Base-by-base conservation (phyloP, 768 basidiomycete species). In the Pisolithus albus region DNA sequence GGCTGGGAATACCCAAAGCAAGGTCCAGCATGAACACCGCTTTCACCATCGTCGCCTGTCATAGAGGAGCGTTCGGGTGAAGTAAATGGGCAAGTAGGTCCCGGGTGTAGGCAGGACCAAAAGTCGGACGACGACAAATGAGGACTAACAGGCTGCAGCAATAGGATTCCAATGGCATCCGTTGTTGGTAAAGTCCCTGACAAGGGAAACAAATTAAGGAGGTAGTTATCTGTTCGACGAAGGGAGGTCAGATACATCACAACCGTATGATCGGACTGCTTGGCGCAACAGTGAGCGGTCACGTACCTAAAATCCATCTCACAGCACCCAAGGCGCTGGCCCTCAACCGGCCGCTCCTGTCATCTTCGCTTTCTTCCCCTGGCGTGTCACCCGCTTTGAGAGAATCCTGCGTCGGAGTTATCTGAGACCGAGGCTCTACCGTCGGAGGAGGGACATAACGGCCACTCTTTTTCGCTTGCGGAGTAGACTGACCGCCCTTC, bases 321-420 rank as follows among this genome's bases (percentile, higher is more conserved):
- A 87, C 56, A 7, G 79, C 79, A 11, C 86, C 86, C 16, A 92
- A 71, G 3, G 80, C 85, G 28, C 81, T 79, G 11, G 86, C 76
- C 18, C 90, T 74, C 46, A 92, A 56, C 47, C 90, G 74, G 7
- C 85, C 88, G 44, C 74, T 76, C 42, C 85, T 70, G 59, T 92
- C 90, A n/a, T 66, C 61, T 47, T 84, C 83, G 41, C 67, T 77
- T 66, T 92, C 90, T 48, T 87, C 85, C 59, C 16, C 77, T 67
- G 6, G 70, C 13, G 64, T 68, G 47, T 65, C 70, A 21, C 62
- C 57, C 19, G 53, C 42, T 16, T 54, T 55, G 23, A 21, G 54
- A 59, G 50, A 16, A 52, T 61, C 55, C 49, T 47, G 46, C 30
- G 52, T 53, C 2, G 63, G 57, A 23, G 61, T 57, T 15, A 56